Evolutionary conservation across 2,329 filamentous ascomycete species (phyloP).

Genomic region (Beauveria sp.): DNA sequence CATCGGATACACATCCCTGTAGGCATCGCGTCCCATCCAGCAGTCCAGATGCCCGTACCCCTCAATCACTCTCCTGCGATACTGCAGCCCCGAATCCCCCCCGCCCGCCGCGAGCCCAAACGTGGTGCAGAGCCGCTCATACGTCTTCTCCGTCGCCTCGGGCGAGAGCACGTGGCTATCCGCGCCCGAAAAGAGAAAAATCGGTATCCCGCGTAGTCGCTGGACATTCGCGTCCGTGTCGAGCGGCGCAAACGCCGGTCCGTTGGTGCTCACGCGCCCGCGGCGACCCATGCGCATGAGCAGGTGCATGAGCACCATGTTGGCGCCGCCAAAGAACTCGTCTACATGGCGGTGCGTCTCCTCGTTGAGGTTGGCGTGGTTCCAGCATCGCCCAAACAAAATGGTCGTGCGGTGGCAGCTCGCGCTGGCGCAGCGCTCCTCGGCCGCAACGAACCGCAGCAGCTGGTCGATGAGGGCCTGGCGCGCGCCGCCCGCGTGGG

Average conservation of each 20-base stretch:
- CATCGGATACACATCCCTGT: slow-evolving; percentile 51
- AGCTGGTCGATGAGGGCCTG: slow-evolving; percentile 35
- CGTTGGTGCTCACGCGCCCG: slow-evolving; percentile 46
- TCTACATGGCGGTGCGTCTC: slow-evolving; percentile 56
- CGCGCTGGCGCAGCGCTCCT: slow-evolving; percentile 52
- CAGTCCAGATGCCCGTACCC: slow-evolving; percentile 55
- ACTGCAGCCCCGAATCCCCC: slow-evolving; percentile 29
- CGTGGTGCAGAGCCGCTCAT: slow-evolving; percentile 41
- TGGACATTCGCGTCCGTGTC: slow-evolving; percentile 42
- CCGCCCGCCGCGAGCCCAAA: slow-evolving; percentile 34
- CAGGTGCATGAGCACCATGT: slow-evolving; percentile 48
- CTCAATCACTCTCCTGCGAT: slow-evolving; percentile 43
- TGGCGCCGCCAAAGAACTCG: slow-evolving; percentile 54
- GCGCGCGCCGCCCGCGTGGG: not conserved
- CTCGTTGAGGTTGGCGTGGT: slow-evolving; percentile 57
- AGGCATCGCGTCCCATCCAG: slow-evolving; percentile 54
- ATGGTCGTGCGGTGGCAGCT: slow-evolving; percentile 53
- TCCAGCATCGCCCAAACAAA: slow-evolving; percentile 56
- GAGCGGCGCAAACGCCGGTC: slow-evolving; percentile 37
- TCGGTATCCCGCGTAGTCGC: slow-evolving; percentile 43
- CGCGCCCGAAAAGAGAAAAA: slow-evolving; percentile 47
- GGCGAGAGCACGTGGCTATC: slow-evolving; percentile 51
- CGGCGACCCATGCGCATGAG: slow-evolving; percentile 48
- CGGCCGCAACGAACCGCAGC: slow-evolving; percentile 48
- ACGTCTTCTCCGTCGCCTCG: slow-evolving; percentile 44